Percentiles rank a stretch among this genome's conserved stretches.
Conservation (phyloP, 257 asterid genomes). For the Penstemon davidsonii region DNA sequence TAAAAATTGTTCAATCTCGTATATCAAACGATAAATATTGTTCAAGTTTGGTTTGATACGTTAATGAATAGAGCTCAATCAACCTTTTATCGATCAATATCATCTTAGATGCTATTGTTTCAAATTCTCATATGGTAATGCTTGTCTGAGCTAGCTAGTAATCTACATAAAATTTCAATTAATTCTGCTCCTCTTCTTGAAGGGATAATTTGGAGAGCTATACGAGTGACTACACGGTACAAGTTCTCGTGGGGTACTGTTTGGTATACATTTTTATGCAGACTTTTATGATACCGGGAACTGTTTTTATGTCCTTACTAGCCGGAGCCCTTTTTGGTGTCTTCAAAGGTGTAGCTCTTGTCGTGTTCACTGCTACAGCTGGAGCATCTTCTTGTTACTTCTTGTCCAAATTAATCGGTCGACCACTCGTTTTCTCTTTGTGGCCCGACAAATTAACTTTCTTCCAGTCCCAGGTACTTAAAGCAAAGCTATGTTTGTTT, state of each 20-base stretch:
- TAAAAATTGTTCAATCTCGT: too few relatives aligned
- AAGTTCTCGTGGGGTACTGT: slow-evolving; percentile 89
- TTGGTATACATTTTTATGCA: slow-evolving; percentile 93
- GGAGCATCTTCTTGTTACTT: slow-evolving; percentile 97
- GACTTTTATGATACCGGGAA: slow-evolving; percentile 98
- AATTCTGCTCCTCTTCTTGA: background rate
- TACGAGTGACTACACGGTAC: slow-evolving; percentile 85
- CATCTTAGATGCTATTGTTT: too few relatives aligned
- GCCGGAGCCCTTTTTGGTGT: slow-evolving; percentile 96
- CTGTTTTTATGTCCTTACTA: slow-evolving; percentile 90
- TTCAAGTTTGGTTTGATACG: too few relatives aligned
- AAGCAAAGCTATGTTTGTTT: background rate
- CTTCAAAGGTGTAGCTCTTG: slow-evolving; percentile 84
- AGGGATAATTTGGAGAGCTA: slow-evolving; percentile 95
- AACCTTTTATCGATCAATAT: too few relatives aligned
- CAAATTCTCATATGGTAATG: too few relatives aligned
- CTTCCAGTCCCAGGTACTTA: slow-evolving; percentile 76
- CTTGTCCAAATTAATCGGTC: slow-evolving; percentile 82
- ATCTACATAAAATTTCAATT: background rate
- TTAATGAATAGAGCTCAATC: too few relatives aligned
- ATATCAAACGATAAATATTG: too few relatives aligned
- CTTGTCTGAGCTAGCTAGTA: too few relatives aligned
- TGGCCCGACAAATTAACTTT: slow-evolving; percentile 94
- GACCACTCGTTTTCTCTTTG: slow-evolving; percentile 81
- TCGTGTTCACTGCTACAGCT: slow-evolving; percentile 85